phyloP scores from a whole-genome alignment of 768 basidiomycete species.

The Lactarius vividus region DNA sequence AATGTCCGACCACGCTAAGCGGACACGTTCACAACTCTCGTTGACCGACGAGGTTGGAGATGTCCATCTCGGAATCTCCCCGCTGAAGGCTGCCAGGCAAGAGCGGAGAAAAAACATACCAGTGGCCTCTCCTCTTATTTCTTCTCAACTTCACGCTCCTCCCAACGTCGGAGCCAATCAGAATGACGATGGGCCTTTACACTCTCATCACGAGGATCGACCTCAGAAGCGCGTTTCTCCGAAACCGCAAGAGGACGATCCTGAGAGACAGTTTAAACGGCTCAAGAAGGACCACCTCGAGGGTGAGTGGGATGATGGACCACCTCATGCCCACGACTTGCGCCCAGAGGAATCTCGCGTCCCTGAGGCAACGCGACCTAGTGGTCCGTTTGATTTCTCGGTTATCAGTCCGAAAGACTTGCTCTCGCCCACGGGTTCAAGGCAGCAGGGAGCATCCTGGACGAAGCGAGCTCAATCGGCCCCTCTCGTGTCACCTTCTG shows the following conservation, averaged over 20 bases:
- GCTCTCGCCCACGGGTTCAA: not conserved
- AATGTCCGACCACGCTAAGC: constrained; percentile 24
- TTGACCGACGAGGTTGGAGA: constrained; percentile 16
- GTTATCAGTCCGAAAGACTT: constrained; percentile 1
- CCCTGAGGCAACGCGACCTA: constrained; percentile 8
- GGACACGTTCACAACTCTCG: constrained; percentile 26
- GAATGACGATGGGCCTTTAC: constrained; percentile 10
- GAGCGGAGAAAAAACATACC: constrained; percentile 16
- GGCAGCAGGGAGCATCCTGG: constrained; percentile 1
- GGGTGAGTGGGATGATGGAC: not conserved
- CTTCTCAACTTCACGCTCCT: not conserved
- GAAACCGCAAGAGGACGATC: not conserved
- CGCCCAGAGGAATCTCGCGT: constrained; percentile 5
- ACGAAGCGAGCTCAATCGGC: constrained; percentile 23
- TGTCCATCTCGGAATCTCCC: constrained; percentile 22
- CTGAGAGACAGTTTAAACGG: constrained; percentile 14
- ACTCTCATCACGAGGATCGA: constrained; percentile 14
- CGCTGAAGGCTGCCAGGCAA: constrained; percentile 22
- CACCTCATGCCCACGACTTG: not conserved
- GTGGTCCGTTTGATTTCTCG: constrained; percentile 28
- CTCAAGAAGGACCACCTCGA: constrained; percentile 11
- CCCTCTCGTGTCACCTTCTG: constrained; percentile 20
- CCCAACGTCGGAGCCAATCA: constrained; percentile 1
- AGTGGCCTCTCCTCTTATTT: not conserved
- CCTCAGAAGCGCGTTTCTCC: constrained; percentile 17